Evolutionary conservation across 2,329 filamentous ascomycete species (phyloP).

Genomic region (Sclerotinia minor): DNA sequence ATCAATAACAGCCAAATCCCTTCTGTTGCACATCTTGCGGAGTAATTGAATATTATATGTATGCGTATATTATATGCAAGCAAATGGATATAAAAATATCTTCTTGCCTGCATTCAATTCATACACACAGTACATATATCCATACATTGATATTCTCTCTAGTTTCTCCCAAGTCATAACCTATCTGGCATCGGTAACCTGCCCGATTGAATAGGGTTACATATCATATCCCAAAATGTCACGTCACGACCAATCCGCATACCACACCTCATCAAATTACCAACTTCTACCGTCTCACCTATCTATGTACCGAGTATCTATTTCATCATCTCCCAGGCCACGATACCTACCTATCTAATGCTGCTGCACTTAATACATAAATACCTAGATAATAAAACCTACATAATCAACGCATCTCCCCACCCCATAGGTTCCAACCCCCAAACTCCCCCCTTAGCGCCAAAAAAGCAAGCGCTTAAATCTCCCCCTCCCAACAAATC

Average conservation of each 20-base stretch:
- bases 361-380: no score
- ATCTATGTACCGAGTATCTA: background rate
- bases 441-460: background rate
- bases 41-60: conserved; percentile 9
- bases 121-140: background rate
- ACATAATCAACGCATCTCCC: background rate
- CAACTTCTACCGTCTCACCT: conserved; percentile 1
- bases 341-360: no score
- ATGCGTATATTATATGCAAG: background rate
- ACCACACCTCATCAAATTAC: background rate
- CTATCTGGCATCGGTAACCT: background rate
- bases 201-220: background rate
- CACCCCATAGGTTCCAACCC: background rate
- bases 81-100: background rate
- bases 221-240: background rate
- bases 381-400: no score
- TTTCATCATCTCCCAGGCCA: background rate
- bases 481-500: background rate
- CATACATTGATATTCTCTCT: background rate
- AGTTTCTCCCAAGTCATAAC: background rate
- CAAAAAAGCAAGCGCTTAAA: conserved; percentile 11
- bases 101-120: background rate
- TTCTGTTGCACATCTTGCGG: conserved; percentile 9
- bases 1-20: background rate
- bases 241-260: background rate